phyloP scores from a whole-genome alignment of 1,284 basidiomycete genomes.

The Sporisorium graminicola region DNA sequence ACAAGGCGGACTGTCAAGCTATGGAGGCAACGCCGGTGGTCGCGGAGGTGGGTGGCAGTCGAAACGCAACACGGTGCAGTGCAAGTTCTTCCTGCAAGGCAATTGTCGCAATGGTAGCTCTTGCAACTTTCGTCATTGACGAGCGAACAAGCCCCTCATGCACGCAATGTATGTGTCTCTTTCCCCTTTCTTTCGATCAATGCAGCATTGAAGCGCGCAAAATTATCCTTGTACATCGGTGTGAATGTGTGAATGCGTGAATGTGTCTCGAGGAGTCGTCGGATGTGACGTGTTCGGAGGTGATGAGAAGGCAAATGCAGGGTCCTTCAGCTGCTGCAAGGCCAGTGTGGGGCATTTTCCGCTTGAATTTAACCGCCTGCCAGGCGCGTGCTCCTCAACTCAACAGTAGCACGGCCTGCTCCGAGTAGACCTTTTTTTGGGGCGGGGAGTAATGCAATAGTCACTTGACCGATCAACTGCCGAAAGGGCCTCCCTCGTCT shows the following conservation, averaged over 20 bases:
- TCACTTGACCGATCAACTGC: not conserved
- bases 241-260: not conserved
- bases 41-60: constrained; percentile 4
- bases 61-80: constrained; percentile 23
- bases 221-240: not conserved
- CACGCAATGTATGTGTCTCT: not conserved
- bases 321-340: not conserved
- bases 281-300: too few species aligned
- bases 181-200: not conserved
- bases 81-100: constrained; percentile 42
- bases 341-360: not conserved
- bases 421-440: not conserved
- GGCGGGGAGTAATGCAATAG: too few species aligned
- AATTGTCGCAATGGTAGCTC: constrained; percentile 22
- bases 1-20: not conserved
- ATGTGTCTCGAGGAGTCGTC: too few species aligned
- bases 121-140: constrained; percentile 35
- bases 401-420: not conserved
- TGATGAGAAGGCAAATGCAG: not conserved
- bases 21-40: not conserved
- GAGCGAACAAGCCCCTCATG: not conserved
- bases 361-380: not conserved
- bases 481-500: not conserved
- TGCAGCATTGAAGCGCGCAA: not conserved
- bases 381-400: too few species aligned